Evolutionary conservation across 2,329 filamentous ascomycete genomes (phyloP).

Genomic region (Didymella pinodella): DNA sequence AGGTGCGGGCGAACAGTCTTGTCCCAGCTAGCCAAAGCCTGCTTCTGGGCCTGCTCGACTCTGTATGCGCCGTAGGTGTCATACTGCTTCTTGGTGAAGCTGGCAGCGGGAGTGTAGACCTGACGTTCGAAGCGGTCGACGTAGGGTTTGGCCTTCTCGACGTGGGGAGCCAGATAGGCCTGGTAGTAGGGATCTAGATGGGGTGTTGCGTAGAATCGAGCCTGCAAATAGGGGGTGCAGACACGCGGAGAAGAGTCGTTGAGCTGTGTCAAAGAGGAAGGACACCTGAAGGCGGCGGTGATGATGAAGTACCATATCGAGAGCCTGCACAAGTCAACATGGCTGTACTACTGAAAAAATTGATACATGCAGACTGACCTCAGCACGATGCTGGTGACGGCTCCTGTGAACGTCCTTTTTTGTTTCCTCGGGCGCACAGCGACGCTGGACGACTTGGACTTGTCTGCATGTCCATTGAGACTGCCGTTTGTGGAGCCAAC

Average conservation of each 20-base stretch:
- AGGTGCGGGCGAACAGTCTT: conserved; percentile 79
- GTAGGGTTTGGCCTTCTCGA: conserved; percentile 80
- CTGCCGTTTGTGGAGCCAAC: conserved; percentile 32
- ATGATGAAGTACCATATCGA: conserved; percentile 86
- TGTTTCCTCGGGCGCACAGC: conserved; percentile 29
- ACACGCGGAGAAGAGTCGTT: conserved; percentile 75
- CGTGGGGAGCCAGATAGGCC: conserved; percentile 81
- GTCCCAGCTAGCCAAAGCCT: conserved; percentile 77
- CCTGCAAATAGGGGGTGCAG: conserved; percentile 81
- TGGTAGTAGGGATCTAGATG: conserved; percentile 87
- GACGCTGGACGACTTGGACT: conserved; percentile 33
- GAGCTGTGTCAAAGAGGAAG: conserved; percentile 71
- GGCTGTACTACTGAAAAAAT: not conserved
- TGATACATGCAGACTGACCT: conserved; percentile 31
- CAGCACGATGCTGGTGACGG: conserved; percentile 44
- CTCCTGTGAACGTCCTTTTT: conserved; percentile 34
- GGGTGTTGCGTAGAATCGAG: conserved; percentile 71
- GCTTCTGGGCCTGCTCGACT: conserved; percentile 71
- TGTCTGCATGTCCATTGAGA: conserved; percentile 40
- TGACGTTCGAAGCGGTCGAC: conserved; percentile 62
- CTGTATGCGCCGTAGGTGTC: conserved; percentile 77
- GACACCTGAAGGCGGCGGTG: conserved; percentile 83
- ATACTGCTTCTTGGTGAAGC: conserved; percentile 68
- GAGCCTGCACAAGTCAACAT: conserved; percentile 58
- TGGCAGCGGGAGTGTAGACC: conserved; percentile 73